These are phyloP conservation scores for Punica granatum DNA, from an alignment of 345 rosid species.

Conservation along the genomic window DNA sequence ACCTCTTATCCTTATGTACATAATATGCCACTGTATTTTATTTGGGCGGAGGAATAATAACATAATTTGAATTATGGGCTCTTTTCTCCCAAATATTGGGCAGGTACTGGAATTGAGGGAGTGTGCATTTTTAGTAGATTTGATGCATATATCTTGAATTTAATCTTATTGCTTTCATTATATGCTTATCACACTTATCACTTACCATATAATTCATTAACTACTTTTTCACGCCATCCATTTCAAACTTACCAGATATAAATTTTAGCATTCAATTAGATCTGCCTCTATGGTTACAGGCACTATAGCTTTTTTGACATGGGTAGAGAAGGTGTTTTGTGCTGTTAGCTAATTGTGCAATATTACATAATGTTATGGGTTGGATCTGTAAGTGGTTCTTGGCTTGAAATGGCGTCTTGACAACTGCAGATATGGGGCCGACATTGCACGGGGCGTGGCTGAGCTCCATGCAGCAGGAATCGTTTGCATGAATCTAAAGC, in stretches of 20 bases:
- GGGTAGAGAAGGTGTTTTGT: neutral
- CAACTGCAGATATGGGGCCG: constrained; percentile 85
- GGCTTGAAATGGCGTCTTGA: too few relatives aligned
- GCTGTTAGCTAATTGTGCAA: neutral
- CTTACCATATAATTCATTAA: neutral
- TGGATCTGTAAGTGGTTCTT: neutral
- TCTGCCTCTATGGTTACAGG: neutral
- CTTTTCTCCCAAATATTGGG: too few relatives aligned
- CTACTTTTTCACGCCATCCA: too few relatives aligned
- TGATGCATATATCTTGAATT: neutral
- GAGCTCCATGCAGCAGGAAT: constrained; percentile 99
- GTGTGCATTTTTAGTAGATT: neutral
- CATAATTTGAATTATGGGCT: too few relatives aligned
- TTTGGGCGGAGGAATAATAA: neutral
- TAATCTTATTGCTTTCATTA: neutral
- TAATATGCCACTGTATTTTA: neutral
- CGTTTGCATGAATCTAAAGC: constrained; percentile 90
- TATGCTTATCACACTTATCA: neutral
- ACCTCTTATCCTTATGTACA: neutral
- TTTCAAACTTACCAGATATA: too few relatives aligned
- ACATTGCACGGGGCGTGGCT: constrained; percentile 84
- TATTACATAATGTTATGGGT: neutral
- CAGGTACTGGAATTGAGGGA: neutral
- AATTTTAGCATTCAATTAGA: neutral
- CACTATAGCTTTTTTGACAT: neutral